Evolutionary conservation across 805 yeast species (phyloP).

Genomic region (Kurtzmaniella fragi): DNA sequence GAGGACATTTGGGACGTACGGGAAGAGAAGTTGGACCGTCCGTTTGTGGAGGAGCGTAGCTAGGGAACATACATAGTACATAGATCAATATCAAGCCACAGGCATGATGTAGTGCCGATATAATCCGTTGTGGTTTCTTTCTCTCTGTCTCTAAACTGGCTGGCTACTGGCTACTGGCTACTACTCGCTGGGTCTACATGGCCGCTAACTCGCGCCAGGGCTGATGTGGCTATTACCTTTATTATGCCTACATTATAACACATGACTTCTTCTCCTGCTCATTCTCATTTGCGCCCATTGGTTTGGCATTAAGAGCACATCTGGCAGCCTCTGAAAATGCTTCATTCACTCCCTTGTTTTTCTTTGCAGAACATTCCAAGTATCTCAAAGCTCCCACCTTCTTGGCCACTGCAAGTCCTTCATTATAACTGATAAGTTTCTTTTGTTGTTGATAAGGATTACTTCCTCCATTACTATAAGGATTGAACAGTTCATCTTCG

Average conservation of each 20-base stretch:
- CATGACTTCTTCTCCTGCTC: slow-evolving; percentile 38
- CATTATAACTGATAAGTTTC: slow-evolving; percentile 78
- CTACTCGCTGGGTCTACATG: no score
- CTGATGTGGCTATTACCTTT: no score
- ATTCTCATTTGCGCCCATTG: slow-evolving; percentile 62
- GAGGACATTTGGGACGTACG: slow-evolving; percentile 79
- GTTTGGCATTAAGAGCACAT: slow-evolving; percentile 86
- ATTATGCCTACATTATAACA: slow-evolving; percentile 26
- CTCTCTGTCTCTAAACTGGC: no score
- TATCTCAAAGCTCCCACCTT: slow-evolving; percentile 91
- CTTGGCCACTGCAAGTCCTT: slow-evolving; percentile 90
- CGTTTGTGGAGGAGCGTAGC: slow-evolving; percentile 25
- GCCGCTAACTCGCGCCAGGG: no score
- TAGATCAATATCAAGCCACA: no score
- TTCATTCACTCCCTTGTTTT: slow-evolving; percentile 97
- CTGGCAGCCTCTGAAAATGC: slow-evolving; percentile 98
- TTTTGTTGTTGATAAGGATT: slow-evolving; percentile 36
- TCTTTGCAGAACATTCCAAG: slow-evolving; percentile 94
- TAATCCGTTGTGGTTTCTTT: no score
- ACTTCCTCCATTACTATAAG: slow-evolving; percentile 20
- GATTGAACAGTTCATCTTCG: slow-evolving; percentile 26
- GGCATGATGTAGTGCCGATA: no score
- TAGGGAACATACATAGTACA: background rate
- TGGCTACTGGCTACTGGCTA: no score
- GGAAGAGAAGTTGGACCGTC: slow-evolving; percentile 24